Base-by-base conservation (phyloP, 2,329 filamentous ascomycete species). In the Nectriaceae sp. region DNA sequence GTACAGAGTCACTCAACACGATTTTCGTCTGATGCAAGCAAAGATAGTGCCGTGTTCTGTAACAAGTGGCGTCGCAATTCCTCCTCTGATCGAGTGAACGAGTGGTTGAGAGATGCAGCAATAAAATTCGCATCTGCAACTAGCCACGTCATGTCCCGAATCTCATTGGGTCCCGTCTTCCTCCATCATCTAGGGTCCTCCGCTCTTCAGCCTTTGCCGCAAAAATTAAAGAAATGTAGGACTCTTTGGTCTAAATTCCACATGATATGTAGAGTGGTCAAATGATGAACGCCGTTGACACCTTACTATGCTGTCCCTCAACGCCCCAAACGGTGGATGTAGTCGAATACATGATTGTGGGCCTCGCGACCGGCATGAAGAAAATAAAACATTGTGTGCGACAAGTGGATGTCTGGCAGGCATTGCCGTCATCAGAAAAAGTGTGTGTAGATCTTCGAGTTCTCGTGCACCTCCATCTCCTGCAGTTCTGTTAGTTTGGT, bases 401-500 rank as follows among this genome's bases (percentile, higher is more conserved):
- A 55, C 49, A 59, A 58, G 51, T 42, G 6, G 13, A 5, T 26
- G 36, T 55, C 40, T 45, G 26, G 24, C 46, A 33, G 57, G 44
- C 55, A 49, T 61, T 52, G 56, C 51, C 57, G 56, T 79, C 74
- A 73, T 93, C 83, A 99, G 80, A 99, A 97, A 82, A 99, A 99
- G 81, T 99, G 94, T 63, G 94, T 99, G 79, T 99, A 97, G 66
- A 97, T 92, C 77, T 97, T 99, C 59, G 94, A 97, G 69, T 88
- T 90, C 74, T 97, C 94, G 71, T 99, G 94, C 64, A 99, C 94
- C 78, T 97, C 94, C 94, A 99, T 99, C 77, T 99, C 94, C 94
- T 97, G 54, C 33, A 45, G 13, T 15, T 11, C 10, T 33, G 61
- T 82, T 70, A 82, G 76, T 57, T 54, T 38, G 1, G 8, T 10